Evolutionary conservation across 495 filamentous ascomycete genomes (phyloP), one percentile per base, ranked within the genome.

Genomic region (Talaromyces wortmannii): DNA sequence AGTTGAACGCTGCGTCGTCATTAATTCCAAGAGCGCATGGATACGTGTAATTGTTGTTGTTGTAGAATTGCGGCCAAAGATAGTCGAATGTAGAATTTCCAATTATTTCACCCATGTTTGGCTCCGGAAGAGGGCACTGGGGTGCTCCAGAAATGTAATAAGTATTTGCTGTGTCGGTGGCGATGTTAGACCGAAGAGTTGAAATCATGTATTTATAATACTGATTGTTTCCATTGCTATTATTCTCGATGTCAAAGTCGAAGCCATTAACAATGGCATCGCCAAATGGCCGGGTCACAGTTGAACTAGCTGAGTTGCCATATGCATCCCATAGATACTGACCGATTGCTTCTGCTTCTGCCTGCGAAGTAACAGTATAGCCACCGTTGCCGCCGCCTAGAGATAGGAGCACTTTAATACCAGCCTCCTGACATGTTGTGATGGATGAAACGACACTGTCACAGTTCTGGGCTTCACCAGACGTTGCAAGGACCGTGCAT

Each of bases 131-230:
- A 2, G 72, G 74, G 45, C 82, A 84, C 56, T 83, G 79, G 5
- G 82, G 82, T 4, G 81, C 77, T n/a, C 77, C 82, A 7, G 78
- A 76, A 55, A 84, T 78, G 63, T 78, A 79, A 65, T 83, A 84
- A 1, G 53, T 60, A 53, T 78, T 80, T 12, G 60, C 61, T 6
- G 65, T 50, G 52, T 76, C 78, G 3, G 63, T 56, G 16, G 63
- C 63, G 60, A 81, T 78, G 31, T 68, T 64, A 13, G 59, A 55
- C 11, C 79, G 78, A 13, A 85, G 72, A 5, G 59, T 59, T 3
- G 64, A 58, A 53, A 80, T 73, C 55, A 81, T 70, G 52, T 66
- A 60, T 31, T 63, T 63, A 59, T 78, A 81, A 56, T 63, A 60
- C 29, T 61, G 52, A 15, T 67, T 67, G n/a, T 40, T 45, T 40